Evolutionary conservation across 2,329 filamentous ascomycete genomes (phyloP).

Genomic region (Verticillium albo-atrum): DNA sequence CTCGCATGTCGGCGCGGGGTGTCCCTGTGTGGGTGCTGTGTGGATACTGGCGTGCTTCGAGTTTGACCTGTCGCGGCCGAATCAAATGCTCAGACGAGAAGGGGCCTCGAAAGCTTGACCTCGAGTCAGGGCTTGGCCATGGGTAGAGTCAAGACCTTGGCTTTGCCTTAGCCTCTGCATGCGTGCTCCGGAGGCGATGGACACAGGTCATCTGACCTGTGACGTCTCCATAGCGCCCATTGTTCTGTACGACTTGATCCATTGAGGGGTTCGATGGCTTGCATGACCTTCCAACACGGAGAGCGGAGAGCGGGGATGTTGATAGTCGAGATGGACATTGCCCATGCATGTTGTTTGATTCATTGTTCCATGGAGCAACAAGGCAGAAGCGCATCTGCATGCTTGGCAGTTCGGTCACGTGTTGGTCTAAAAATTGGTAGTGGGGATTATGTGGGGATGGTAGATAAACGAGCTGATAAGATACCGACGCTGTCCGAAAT

Average conservation of each 20-base stretch:
- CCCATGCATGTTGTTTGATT: no score
- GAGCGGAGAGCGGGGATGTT: not conserved
- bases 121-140: not conserved
- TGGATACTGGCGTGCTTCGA: not conserved
- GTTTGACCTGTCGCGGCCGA: not conserved
- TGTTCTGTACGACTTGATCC: not conserved
- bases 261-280: not conserved
- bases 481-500: no score
- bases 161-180: not conserved
- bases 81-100: not conserved
- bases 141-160: not conserved
- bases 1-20: not conserved
- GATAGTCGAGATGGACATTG: no score
- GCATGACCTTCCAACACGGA: not conserved
- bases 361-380: no score
- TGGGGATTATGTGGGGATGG: no score
- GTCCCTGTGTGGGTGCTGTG: not conserved
- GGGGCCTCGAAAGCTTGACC: not conserved
- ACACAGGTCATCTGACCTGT: not conserved
- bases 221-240: not conserved
- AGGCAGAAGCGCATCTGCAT: no score
- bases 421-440: no score
- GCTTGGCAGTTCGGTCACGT: no score
- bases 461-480: no score
- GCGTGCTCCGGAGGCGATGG: not conserved